Evolutionary conservation across 2,329 filamentous ascomycete genomes (phyloP).

Genomic region (Colletotrichum lini): DNA sequence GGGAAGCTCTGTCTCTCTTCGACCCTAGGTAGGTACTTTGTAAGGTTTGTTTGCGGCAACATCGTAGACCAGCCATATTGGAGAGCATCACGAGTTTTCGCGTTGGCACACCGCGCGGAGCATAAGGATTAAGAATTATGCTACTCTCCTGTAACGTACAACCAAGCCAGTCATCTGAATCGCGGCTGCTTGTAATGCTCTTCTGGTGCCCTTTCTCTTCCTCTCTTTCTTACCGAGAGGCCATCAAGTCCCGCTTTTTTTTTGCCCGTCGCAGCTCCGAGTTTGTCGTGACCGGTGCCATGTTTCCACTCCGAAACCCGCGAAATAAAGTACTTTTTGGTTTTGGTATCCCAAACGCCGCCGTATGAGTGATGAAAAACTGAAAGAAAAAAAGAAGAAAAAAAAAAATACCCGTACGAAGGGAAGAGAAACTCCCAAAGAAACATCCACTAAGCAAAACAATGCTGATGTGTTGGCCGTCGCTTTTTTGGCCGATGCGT

Average conservation of each 20-base stretch:
- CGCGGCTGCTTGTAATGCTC: constrained; percentile 24
- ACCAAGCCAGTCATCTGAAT: constrained; percentile 26
- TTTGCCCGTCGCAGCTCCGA: constrained; percentile 25
- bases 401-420: background rate
- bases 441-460: background rate
- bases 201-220: background rate
- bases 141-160: constrained; percentile 31
- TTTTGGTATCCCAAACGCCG: constrained; percentile 39
- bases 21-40: no score
- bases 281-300: constrained; percentile 23
- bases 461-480: constrained; percentile 16
- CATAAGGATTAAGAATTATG: constrained; percentile 30
- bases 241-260: constrained; percentile 15
- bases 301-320: constrained; percentile 6
- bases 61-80: background rate
- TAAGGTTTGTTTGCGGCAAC: background rate
- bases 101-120: background rate
- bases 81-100: background rate
- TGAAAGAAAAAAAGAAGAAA: background rate
- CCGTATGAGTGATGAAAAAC: constrained; percentile 20
- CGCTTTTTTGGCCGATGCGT: constrained; percentile 19
- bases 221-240: background rate
- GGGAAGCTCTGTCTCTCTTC: constrained; percentile 1
- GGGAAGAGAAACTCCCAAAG: background rate
- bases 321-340: constrained; percentile 25